These are phyloP conservation scores for Citropsis articulata DNA, from an alignment of 345 rosid species.

Conservation along the genomic window DNA sequence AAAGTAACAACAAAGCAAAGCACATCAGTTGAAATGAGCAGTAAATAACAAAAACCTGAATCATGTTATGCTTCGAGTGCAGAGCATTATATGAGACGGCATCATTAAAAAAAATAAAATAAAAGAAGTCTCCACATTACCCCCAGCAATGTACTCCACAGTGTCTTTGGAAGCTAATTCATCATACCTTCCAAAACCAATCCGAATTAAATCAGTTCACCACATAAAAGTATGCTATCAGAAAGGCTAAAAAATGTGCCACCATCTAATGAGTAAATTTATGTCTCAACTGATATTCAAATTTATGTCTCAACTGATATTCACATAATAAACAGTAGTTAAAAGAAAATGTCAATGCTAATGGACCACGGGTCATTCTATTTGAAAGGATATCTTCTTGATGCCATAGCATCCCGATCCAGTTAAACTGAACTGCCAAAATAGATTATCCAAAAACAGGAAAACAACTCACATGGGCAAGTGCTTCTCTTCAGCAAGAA, in stretches of 20 bases:
- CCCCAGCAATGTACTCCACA: conserved; percentile 75
- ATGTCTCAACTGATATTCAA: not conserved
- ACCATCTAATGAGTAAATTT: not conserved
- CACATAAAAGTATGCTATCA: not conserved
- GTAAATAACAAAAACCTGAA: not conserved
- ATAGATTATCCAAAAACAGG: not conserved
- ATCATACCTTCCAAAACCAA: conserved; percentile 43
- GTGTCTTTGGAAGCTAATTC: conserved; percentile 39
- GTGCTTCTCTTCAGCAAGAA: conserved; percentile 94
- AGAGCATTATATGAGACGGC: not conserved
- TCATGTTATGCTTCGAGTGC: not conserved
- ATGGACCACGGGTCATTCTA: not conserved
- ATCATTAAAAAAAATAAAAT: not conserved
- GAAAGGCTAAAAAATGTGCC: not conserved
- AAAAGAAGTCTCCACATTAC: conserved; percentile 21
- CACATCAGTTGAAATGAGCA: not conserved
- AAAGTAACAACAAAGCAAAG: not conserved
- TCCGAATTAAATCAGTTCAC: not conserved
- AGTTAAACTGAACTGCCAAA: too few relatives aligned
- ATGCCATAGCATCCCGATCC: not conserved
- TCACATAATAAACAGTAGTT: not conserved
- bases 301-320: not conserved
- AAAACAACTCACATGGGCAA: conserved; percentile 65
- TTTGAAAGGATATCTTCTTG: not conserved
- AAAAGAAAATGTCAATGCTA: not conserved